A percentile compares a stretch with the other conserved stretches of the same genome.
phyloP scores from a whole-genome alignment of 179 eudicot species.

The Spergularia azorica region DNA sequence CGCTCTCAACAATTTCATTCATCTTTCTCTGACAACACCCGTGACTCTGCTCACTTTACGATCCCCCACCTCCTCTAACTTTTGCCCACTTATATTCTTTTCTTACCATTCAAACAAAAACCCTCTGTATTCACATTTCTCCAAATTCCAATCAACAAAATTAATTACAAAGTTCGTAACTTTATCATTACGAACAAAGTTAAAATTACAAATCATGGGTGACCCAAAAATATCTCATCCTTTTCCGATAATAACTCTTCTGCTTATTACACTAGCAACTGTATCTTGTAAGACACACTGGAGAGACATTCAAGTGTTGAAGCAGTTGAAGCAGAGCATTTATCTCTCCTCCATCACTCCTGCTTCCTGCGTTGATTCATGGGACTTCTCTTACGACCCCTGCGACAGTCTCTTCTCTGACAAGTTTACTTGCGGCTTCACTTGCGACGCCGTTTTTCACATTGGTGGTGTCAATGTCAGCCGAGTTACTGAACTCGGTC shows the following conservation, averaged over 20 bases:
- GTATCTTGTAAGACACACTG: slow-evolving; percentile 48
- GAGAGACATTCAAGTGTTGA: slow-evolving; percentile 47
- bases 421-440: slow-evolving; percentile 70
- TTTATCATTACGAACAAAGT: too few relatives aligned
- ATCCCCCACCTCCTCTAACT: slow-evolving; percentile 15
- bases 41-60: slow-evolving; percentile 20
- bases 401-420: slow-evolving; percentile 54
- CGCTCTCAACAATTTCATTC: neutral
- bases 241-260: neutral
- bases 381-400: slow-evolving; percentile 83
- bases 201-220: too few relatives aligned
- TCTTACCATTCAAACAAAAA: neutral
- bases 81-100: neutral
- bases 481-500: slow-evolving; percentile 65
- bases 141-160: neutral
- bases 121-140: neutral
- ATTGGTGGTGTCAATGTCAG: neutral
- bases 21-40: slow-evolving; percentile 30
- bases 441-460: slow-evolving; percentile 41
- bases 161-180: neutral
- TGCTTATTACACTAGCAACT: neutral
- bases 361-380: slow-evolving; percentile 61
- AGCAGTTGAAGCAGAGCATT: slow-evolving; percentile 41
- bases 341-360: slow-evolving; percentile 43
- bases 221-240: too few relatives aligned